phyloP scores from a whole-genome alignment of 345 rosid species.

The Eucalyptus urophylla region DNA sequence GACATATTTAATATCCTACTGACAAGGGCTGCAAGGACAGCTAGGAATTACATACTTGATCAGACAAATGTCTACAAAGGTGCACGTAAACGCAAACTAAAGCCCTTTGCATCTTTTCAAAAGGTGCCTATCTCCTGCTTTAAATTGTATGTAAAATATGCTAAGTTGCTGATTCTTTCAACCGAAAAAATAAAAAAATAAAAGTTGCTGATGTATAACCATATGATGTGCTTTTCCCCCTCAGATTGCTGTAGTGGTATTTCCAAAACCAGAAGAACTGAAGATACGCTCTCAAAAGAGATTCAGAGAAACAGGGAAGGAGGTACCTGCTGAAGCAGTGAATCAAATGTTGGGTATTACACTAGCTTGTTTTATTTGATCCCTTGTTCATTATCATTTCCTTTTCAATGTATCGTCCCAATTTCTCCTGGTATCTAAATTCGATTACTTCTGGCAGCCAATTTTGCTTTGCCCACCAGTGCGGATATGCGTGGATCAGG shows the following conservation, averaged over 20 bases:
- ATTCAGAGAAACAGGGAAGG: conserved; percentile 21
- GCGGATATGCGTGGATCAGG: conserved; percentile 5
- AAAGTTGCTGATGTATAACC: background rate
- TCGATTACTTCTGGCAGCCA: conserved; percentile 2
- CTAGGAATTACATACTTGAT: conserved; percentile 14
- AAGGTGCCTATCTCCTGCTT: conserved; percentile 2
- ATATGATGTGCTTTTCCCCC: background rate
- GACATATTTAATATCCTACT: conserved; percentile 6
- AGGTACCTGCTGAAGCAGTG: conserved; percentile 8
- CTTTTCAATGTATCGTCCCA: background rate
- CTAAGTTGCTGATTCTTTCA: background rate
- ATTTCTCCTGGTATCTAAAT: background rate
- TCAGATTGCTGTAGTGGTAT: conserved; percentile 16
- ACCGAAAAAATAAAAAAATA: background rate
- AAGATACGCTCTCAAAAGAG: conserved; percentile 3
- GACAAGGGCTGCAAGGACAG: conserved; percentile 13
- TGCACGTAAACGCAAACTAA: conserved; percentile 17
- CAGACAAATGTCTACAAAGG: conserved; percentile 22
- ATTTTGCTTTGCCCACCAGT: conserved; percentile 6
- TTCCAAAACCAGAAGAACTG: conserved; percentile 15
- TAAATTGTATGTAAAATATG: background rate
- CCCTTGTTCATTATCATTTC: background rate
- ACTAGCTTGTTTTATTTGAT: background rate
- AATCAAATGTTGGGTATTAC: conserved; percentile 13
- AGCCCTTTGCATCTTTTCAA: conserved; percentile 3